These are phyloP conservation scores for Ogataea philodendri DNA, from an alignment of 805 yeast genomes.

Conservation along the genomic window DNA sequence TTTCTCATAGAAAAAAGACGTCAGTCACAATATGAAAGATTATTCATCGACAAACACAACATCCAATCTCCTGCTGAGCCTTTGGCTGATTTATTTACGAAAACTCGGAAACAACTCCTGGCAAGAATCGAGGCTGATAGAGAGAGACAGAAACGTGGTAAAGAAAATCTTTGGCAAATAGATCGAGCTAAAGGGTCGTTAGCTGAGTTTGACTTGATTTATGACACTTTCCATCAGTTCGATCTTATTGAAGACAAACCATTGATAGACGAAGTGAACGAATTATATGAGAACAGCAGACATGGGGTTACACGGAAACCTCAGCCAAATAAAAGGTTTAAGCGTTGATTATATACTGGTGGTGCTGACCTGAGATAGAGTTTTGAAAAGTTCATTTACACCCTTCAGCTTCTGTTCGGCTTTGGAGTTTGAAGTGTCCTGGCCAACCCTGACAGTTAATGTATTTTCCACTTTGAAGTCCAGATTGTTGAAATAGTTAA, in stretches of 20 bases:
- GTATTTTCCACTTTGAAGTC: constrained; percentile 41
- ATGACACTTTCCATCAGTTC: constrained; percentile 20
- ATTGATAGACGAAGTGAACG: constrained; percentile 26
- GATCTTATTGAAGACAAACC: constrained; percentile 24
- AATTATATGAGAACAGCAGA: constrained; percentile 16
- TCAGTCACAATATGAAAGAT: constrained; percentile 52
- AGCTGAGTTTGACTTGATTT: constrained; percentile 36
- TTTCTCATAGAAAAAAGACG: constrained; percentile 44
- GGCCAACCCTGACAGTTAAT: constrained; percentile 61
- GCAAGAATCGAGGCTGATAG: constrained; percentile 90
- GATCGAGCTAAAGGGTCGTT: constrained; percentile 34
- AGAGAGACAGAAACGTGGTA: constrained; percentile 81
- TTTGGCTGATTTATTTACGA: constrained; percentile 14
- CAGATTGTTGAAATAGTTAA: constrained; percentile 50
- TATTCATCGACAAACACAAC: constrained; percentile 38
- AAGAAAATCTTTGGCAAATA: constrained; percentile 78
- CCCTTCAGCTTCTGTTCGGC: constrained; percentile 69
- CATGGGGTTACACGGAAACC: constrained; percentile 4
- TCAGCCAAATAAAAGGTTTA: constrained; percentile 4
- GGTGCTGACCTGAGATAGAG: constrained; percentile 37
- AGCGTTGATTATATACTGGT: constrained; percentile 2
- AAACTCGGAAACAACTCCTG: constrained; percentile 50
- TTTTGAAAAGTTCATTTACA: constrained; percentile 61
- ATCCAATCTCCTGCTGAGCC: constrained; percentile 20
- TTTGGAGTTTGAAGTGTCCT: constrained; percentile 32